Evolutionary conservation across 164 flowering plant genomes (phyloP).

Genomic region (Aristolochia contorta): DNA sequence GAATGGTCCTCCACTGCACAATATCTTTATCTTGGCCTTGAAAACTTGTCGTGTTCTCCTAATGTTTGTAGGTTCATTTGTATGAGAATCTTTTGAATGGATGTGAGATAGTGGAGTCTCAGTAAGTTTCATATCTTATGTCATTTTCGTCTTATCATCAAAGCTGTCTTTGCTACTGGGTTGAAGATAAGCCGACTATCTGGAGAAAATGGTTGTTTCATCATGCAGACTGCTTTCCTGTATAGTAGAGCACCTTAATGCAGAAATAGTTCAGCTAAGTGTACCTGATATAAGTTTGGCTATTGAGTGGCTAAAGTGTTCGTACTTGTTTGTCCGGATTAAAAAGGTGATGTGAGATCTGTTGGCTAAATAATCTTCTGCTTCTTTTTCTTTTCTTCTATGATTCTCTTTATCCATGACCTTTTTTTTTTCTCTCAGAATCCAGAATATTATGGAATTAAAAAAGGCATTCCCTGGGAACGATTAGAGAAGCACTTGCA

Average conservation of each 20-base stretch:
- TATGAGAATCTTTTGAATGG: slow-evolving; percentile 94
- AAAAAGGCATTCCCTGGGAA: slow-evolving; percentile 46
- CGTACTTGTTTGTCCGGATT: slow-evolving; percentile 82
- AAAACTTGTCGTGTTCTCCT: slow-evolving; percentile 6
- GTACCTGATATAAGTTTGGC: slow-evolving; percentile 78
- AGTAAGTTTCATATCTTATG: slow-evolving; percentile 36
- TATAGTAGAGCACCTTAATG: slow-evolving; percentile 85
- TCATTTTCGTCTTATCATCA: slow-evolving; percentile 3
- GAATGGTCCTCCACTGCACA: not conserved
- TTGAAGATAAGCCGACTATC: too few species aligned
- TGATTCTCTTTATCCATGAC: too few species aligned
- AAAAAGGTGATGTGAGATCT: slow-evolving; percentile 56
- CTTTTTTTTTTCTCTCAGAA: slow-evolving; percentile 38
- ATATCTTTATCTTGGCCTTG: not conserved
- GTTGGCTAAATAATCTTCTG: not conserved
- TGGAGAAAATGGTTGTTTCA: not conserved
- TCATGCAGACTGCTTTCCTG: slow-evolving; percentile 70
- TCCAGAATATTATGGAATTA: slow-evolving; percentile 66
- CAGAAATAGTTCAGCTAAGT: slow-evolving; percentile 93
- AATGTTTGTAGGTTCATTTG: slow-evolving; percentile 61
- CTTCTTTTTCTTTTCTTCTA: slow-evolving; percentile 7
- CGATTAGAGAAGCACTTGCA: slow-evolving; percentile 68
- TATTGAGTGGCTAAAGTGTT: slow-evolving; percentile 96
- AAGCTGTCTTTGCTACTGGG: too few species aligned
- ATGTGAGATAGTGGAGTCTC: slow-evolving; percentile 94